Evolutionary conservation across 108 stramenopile genomes (phyloP), one percentile per base, ranked within the genome.

Genomic region (Schizochytrium sp.): DNA sequence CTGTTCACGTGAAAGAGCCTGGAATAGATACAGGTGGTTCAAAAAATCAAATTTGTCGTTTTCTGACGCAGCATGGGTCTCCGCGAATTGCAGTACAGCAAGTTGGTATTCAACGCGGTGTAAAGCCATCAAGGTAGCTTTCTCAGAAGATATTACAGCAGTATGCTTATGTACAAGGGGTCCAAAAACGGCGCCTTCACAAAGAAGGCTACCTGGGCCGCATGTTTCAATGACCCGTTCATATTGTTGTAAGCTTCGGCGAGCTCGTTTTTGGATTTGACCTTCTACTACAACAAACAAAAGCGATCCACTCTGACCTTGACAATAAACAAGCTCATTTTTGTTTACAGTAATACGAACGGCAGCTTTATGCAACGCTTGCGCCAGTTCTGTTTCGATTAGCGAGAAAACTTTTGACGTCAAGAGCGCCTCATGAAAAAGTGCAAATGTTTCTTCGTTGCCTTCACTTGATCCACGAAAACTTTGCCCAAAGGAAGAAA

Each of bases 61-160:
- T 7, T 69, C 64, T 7, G 12, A 5, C 42, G 12, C 19, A 44
- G 28, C 28, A 44, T 15, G 12, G 12, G 40, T 69, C 28, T 69
- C 64, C 12, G 64, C 64, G 44, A 69, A 69, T 38, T 44, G 64
- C 64, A 69, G 28, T 38, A 44, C 64, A 7, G 64, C 64, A 38
- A 69, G 64, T 44, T 69, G 64, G 44, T 69, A 69, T 38, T 69
- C 64, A 44, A 69, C 7, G 64, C 64, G 64, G 44, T 69, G 64
- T 13, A 69, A 44, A 15, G 64, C 64, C 12, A 69, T 8, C 12
- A 69, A 44, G 28, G 64, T 69, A 1, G 64, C 64, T 7, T 7
- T 5, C 12, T 7, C 64, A 13, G 64, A 69, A 38, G 44, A 1
- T 0, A 69, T 44, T 28, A 13, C 64, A 15, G 64, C 64, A 38